phyloP scores from a whole-genome alignment of 768 basidiomycete genomes.

The Mycena rosella region DNA sequence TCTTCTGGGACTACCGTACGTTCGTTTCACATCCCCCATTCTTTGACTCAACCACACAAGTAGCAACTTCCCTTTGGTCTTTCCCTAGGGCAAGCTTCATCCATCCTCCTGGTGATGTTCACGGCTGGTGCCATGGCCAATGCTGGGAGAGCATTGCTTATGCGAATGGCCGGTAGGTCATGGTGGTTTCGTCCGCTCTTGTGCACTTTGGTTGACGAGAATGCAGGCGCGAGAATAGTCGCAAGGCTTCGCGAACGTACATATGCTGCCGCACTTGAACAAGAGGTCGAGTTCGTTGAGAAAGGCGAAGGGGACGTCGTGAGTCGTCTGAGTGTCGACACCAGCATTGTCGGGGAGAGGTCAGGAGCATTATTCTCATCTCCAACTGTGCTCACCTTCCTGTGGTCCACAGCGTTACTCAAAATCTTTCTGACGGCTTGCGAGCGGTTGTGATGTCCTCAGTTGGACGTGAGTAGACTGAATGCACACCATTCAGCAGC shows the following conservation, averaged over 20 bases:
- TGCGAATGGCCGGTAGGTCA: conserved; percentile 87
- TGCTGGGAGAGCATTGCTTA: conserved; percentile 83
- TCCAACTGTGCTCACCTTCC: conserved; percentile 16
- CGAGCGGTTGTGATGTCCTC: conserved; percentile 92
- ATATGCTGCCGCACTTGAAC: conserved; percentile 84
- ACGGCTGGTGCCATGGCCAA: conserved; percentile 91
- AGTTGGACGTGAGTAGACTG: conserved; percentile 82
- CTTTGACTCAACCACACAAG: conserved; percentile 16
- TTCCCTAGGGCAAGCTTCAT: conserved; percentile 84
- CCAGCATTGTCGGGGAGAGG: conserved; percentile 95
- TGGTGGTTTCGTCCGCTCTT: conserved; percentile 12
- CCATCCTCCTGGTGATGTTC: conserved; percentile 78
- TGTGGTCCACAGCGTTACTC: conserved; percentile 68
- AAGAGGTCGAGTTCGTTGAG: conserved; percentile 96
- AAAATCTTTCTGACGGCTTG: conserved; percentile 83
- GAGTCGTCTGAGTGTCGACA: conserved; percentile 91
- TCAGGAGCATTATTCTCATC: conserved; percentile 43
- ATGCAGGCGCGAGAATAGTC: conserved; percentile 87
- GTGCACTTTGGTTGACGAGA: not conserved
- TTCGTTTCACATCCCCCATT: conserved; percentile 22
- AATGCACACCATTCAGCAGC: not conserved
- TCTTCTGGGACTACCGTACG: conserved; percentile 77
- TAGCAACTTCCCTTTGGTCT: conserved; percentile 87
- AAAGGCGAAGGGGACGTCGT: conserved; percentile 94
- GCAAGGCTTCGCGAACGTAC: conserved; percentile 86